Base-by-base conservation (phyloP, 2,329 filamentous ascomycete genomes). In the Sordariomycetes sp. region DNA sequence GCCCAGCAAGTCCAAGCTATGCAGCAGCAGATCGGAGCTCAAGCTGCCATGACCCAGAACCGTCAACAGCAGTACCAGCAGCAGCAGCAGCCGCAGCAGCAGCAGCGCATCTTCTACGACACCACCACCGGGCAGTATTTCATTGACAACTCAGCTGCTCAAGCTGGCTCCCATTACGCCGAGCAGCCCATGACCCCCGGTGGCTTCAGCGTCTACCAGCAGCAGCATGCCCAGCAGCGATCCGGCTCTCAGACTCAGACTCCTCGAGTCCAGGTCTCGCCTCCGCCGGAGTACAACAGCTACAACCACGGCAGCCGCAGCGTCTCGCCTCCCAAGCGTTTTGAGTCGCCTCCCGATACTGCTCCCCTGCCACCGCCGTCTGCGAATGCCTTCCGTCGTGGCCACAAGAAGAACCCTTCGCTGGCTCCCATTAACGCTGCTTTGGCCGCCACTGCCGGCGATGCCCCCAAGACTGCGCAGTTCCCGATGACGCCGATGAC, bases 341-440 rank as follows among this genome's bases (percentile, higher is more conserved):
- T 73, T 31, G 72, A 80, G 33, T 82, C 85, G 14, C 83, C 82
- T 5, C 73, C 75, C 11, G 77, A 84, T 46, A 64, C 69, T 11
- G 58, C 62, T 3, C 86, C 87, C 26, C 74, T 94, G 34, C 87
- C 87, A 34, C 86, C 86, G 19, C 86, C 86, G 39, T 93, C 87
- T 36, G 85, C 84, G 44, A 92, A 88, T 50, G 86, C 87, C 29
- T 94, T 94, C 70, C 88, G 88, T 42, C 86, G 87, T 38, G 84
- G 86, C 37, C 90, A 96, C 63, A 92, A 93, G 70, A 95, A 95
- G 73, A 76, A 77, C 9, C 75, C 79, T 16, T 94, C 90, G 5
- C 70, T 88, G 19, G 74, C 79, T 33, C 71, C 70, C 33, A 72
- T 72, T 42, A 76, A 75, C 46, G 57, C 51, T 26, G 57, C 59